Evolutionary conservation across 2,329 filamentous ascomycete genomes (phyloP), one percentile per base, ranked within the genome.

Genomic region (Xylaria sp.): DNA sequence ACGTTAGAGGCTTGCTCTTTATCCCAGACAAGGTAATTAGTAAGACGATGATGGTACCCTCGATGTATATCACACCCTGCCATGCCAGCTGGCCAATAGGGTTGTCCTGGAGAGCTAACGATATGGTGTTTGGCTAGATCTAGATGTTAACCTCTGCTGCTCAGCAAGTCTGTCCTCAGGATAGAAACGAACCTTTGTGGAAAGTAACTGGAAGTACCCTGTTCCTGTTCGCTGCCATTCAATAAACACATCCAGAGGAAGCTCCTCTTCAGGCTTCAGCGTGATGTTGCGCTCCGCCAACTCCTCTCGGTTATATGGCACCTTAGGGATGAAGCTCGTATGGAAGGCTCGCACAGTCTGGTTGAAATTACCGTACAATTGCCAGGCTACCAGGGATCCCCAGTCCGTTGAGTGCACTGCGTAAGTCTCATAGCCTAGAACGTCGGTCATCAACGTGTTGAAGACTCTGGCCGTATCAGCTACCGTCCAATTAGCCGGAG

Each of bases 331-430:
- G 37, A 61, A 61, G 31, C 33, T 61, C n/a, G 57, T 15, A 23
- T 61, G 58, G 4, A 11, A 2, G n/a, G 58, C 58, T 46, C 58
- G 52, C 21, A 46, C 58, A 8, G 52, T 61, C 21, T 45, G 38
- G 38, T 61, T 61, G 45, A 57, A 61, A 21, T 61, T 37, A 5
- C 57, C 52, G 9, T 61, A 61, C 52, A 57, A 42, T 4, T 37
- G 51, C 38, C 46, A 61, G 0, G 37, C 58, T 8, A 61, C 8
- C 38, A n/a, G 45, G 3, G 52, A 45, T 4, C 58, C 58, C 58
- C 58, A 61, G 58, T 61, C 58, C 2, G 58, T 52, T 17, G 52
- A 52, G 11, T 61, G 58, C 4, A 61, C 58, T 15, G 58, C 52
- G 14, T 61, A 61, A 37, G 45, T 52, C 28, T 57, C 1, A n/a